Evolutionary conservation across 2,329 filamentous ascomycete genomes (phyloP), one percentile per base, ranked within the genome.

Genomic region (Penicillium sp.): DNA sequence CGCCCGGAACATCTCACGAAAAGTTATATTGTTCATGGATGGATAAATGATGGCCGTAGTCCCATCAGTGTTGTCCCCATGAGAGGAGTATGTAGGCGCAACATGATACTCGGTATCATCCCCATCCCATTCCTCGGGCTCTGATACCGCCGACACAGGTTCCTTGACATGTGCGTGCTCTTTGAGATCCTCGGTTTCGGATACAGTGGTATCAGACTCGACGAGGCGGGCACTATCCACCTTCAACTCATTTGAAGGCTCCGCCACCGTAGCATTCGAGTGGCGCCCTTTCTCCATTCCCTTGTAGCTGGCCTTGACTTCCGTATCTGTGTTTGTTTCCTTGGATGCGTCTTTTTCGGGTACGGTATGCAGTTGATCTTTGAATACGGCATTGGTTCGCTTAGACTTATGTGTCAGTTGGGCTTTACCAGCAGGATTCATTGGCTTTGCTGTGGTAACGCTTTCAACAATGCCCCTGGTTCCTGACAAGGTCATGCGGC

Each of bases 41-140:
- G 93, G 93, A 35, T 88, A 87, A 6, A 95, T 78, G 46, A 96
- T 77, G 22, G 83, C 81, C 5, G 84, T 86, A 9, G 82, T 79
- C 33, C 81, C 82, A 28, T 85, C 88, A 42, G 89, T 89, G 64
- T 89, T 88, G 48, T 91, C 90, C 22, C 85, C 83, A 61, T 86
- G 85, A 11, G 90, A 91, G 63, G 88, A 86, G 37, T 89, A 86
- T 2, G 90, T 94, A 25, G 86, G 87, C 55, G 89, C 90, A 22
- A 89, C 92, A 56, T 88, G 88, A 64, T 87, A 84, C n/a, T 86
- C 84, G 49, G 86, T 84, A 57, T 84, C 85, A 60, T 91, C 90
- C 12, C 89, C 88, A 26, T 93, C 88, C 16, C 87, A 89, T 69
- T 91, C 88, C 63, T 90, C 88, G 0, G 81, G 74, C 61, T 87